Evolutionary conservation across 495 filamentous ascomycete species (phyloP).

Genomic region (Daldinia decipiens): DNA sequence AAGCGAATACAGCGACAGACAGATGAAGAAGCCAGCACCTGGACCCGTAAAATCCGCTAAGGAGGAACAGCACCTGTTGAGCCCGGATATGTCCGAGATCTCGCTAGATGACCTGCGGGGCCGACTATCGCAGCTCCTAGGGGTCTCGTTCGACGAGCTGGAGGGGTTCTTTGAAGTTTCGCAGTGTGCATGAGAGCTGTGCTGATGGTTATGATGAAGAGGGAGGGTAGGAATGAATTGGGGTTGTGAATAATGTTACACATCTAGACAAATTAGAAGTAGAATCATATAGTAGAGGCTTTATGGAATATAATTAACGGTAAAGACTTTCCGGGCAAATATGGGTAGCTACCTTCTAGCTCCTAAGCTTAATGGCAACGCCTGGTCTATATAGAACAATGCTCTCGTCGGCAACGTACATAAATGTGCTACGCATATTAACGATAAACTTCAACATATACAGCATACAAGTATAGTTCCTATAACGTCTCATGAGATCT

Average conservation of each 20-base stretch:
- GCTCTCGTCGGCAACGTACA: too few species aligned
- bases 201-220: not conserved
- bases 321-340: too few species aligned
- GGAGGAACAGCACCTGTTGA: conserved; percentile 8
- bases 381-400: too few species aligned
- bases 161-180: conserved; percentile 43
- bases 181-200: conserved; percentile 15
- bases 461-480: too few species aligned
- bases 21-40: conserved; percentile 12
- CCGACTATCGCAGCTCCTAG: conserved; percentile 42
- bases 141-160: conserved; percentile 42
- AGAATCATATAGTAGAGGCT: too few species aligned
- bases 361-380: too few species aligned
- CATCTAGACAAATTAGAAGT: too few species aligned
- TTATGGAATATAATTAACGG: too few species aligned
- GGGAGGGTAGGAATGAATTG: too few species aligned
- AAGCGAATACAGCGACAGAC: not conserved
- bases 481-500: too few species aligned
- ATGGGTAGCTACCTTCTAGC: too few species aligned
- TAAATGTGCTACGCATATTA: not conserved
- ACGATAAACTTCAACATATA: too few species aligned
- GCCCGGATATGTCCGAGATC: conserved; percentile 37
- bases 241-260: not conserved
- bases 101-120: conserved; percentile 45
- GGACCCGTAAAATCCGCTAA: conserved; percentile 11